phyloP scores from a whole-genome alignment of 371 early-diverging fungal species.

The Mortierella sp. region DNA sequence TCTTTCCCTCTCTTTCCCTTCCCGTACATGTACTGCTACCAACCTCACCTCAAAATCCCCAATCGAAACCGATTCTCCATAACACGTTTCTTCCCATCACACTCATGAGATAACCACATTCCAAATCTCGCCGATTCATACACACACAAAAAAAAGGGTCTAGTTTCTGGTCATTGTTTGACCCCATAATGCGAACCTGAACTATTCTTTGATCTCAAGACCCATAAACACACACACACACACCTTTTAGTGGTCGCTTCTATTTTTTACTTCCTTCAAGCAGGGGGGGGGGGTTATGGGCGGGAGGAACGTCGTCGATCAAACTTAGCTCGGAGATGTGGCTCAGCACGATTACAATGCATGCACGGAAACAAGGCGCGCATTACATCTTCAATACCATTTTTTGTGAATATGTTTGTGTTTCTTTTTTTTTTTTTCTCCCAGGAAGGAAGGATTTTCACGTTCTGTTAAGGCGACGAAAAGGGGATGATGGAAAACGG shows the following conservation, averaged over 20 bases:
- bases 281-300: no score
- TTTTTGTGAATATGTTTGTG: no score
- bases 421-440: no score
- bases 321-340: background rate
- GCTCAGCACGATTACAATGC: background rate
- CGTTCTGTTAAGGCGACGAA: background rate
- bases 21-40: background rate
- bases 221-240: background rate
- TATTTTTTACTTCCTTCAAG: background rate
- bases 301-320: no score
- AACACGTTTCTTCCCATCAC: background rate
- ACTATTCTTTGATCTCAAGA: background rate
- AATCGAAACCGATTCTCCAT: background rate
- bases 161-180: background rate
- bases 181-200: background rate
- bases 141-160: background rate
- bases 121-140: background rate
- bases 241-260: background rate
- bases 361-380: background rate
- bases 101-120: background rate
- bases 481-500: background rate
- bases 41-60: background rate
- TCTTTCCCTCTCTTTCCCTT: background rate
- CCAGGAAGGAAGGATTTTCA: background rate
- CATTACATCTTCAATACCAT: background rate